These are phyloP conservation scores for Hibiscus trionum DNA, from an alignment of 345 rosid genomes.

Conservation along the genomic window DNA sequence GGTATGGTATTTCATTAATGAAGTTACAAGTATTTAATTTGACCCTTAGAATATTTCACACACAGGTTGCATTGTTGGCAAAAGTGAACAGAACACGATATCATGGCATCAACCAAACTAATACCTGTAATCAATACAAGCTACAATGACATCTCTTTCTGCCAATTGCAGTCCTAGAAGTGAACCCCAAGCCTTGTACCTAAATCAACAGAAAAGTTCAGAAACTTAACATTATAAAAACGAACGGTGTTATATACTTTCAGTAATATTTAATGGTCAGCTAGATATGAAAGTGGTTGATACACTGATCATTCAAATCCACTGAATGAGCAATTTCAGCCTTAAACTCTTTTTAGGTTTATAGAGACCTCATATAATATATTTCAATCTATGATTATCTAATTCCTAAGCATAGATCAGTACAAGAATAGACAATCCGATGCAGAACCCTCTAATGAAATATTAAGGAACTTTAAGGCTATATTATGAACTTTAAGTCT, in stretches of 20 bases:
- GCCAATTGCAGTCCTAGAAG: constrained; percentile 90
- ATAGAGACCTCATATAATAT: background rate
- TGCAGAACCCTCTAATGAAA: background rate
- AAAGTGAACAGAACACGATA: background rate
- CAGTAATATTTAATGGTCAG: background rate
- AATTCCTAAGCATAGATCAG: background rate
- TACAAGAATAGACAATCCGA: background rate
- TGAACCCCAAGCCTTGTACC: constrained; percentile 99
- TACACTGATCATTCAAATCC: background rate
- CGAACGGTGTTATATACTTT: background rate
- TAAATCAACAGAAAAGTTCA: constrained; percentile 26
- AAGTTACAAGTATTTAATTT: constrained; percentile 2
- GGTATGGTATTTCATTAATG: background rate
- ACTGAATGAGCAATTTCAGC: background rate
- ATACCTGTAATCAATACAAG: constrained; percentile 94
- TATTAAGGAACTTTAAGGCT: background rate
- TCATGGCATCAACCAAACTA: constrained; percentile 6
- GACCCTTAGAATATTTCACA: background rate
- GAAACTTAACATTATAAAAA: constrained; percentile 13
- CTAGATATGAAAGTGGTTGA: background rate
- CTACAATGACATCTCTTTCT: constrained; percentile 87
- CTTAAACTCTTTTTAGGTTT: background rate
- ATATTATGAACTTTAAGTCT: background rate
- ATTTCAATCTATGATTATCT: background rate
- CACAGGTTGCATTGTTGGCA: background rate